A percentile compares a stretch with the other conserved stretches of the same genome.
Evolutionary conservation across 495 filamentous ascomycete genomes (phyloP).

Genomic region (Penicillium silybi): DNA sequence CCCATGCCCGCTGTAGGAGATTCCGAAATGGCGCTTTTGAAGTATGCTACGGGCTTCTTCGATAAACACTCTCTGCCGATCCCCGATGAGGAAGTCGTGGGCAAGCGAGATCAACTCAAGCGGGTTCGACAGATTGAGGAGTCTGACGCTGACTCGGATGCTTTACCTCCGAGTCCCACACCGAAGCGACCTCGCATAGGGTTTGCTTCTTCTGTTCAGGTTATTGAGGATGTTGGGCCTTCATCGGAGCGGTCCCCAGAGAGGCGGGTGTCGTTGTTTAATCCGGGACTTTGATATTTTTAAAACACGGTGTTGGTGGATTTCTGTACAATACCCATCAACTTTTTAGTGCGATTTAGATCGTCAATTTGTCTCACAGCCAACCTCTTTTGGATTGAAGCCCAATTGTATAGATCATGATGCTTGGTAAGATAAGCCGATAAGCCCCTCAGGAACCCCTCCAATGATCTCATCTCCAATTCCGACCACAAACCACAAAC

Average conservation of each 20-base stretch:
- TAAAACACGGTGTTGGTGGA: neutral
- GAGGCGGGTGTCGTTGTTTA: neutral
- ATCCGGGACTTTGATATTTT: neutral
- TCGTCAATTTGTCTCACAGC: too few species aligned
- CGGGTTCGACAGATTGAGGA: neutral
- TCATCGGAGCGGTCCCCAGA: neutral
- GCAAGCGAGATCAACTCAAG: neutral
- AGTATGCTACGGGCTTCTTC: slow-evolving; percentile 32
- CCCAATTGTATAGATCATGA: neutral
- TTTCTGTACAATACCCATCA: neutral
- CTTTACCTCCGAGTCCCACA: neutral
- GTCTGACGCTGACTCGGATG: slow-evolving; percentile 12
- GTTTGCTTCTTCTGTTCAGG: slow-evolving; percentile 10
- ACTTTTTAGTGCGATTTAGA: too few species aligned
- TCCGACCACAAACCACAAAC: neutral
- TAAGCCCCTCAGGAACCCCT: neutral
- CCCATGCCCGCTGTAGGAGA: slow-evolving; percentile 45
- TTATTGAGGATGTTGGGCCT: neutral
- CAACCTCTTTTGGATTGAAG: too few species aligned
- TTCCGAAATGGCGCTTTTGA: slow-evolving; percentile 22
- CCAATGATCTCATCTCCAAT: neutral
- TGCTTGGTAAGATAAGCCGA: neutral
- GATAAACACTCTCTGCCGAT: slow-evolving; percentile 39
- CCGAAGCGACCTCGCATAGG: slow-evolving; percentile 13
- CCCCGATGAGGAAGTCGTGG: slow-evolving; percentile 25